Evolutionary conservation across 306 rosid genomes (phyloP), one percentile per base, ranked within the genome.

Genomic region (Vigna unguiculata): DNA sequence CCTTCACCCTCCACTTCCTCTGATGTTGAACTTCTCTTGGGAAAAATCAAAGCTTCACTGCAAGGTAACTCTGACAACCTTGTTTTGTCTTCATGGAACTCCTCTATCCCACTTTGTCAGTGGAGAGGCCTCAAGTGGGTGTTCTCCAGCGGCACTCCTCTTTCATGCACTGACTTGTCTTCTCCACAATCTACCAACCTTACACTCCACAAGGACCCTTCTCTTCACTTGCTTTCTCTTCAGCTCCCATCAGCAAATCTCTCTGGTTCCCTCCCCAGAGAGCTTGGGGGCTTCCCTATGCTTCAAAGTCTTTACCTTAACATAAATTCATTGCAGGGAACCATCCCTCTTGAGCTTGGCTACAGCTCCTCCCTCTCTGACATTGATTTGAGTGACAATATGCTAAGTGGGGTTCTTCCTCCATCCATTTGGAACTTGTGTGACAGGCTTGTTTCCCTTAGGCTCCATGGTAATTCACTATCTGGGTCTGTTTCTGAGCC

Each of bases 81-180:
- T 8, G 85, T 96, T 28, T 71, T 96, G 32, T 84, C 91, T 71
- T 91, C 98, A 69, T 96, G 99, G 99, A 96, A 96, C 73, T 30
- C 86, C 21, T 83, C 97, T 1, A 61, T 76, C 0, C 97, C 99
- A 55, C 77, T 93, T 4, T 96, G 99, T 54, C 99, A 96, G 79
- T 96, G 98, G 99, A 84, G 93, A 55, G 99, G 99, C 12, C 93
- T 96, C 85, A 93, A 91, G 77, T 96, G 99, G 99, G 93, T 87
- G 1, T 86, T 89, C 87, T 83, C 91, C 77, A 83, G 73, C 47
- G 93, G 87, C 78, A 59, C 92, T 41, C 65, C 88, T 71, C 78
- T 92, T 55, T 76, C 79, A 13, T 96, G 99, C 85, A 79, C 21
- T 21, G 93, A 86, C 77, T 45, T 89, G 21, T 89, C 98, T 41